phyloP scores from a whole-genome alignment of 176 grass and related monocot genomes.

The Eremochloa ophiuroides region DNA sequence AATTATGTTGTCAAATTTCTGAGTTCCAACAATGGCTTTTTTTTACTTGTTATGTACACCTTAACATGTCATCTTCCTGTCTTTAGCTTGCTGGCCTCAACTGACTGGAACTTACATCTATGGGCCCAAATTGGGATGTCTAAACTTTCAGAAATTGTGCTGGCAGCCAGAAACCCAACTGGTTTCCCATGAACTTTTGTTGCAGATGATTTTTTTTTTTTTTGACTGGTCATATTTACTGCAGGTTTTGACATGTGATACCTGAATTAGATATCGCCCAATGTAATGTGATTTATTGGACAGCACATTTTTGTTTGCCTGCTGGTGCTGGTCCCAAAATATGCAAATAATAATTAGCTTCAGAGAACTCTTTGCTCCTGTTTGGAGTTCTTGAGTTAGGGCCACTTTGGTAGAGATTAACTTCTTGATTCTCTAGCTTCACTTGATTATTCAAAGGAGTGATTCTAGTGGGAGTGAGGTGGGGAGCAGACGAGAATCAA shows the following conservation, averaged over 20 bases:
- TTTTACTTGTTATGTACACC: not conserved
- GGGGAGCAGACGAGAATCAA: too few species aligned
- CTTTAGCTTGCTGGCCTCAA: not conserved
- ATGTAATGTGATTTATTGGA: not conserved
- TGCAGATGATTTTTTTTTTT: not conserved
- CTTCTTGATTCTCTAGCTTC: too few species aligned
- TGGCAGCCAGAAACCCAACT: not conserved
- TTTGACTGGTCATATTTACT: not conserved
- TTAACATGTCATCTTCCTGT: not conserved
- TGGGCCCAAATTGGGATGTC: not conserved
- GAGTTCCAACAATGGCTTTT: not conserved
- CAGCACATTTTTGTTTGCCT: not conserved
- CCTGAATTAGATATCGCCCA: not conserved
- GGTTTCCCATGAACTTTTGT: not conserved
- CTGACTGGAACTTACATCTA: not conserved
- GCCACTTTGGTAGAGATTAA: too few species aligned
- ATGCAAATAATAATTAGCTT: not conserved
- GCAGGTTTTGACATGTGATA: not conserved
- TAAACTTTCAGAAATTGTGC: not conserved
- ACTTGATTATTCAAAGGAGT: too few species aligned
- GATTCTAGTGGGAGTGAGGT: too few species aligned
- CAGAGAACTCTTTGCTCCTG: not conserved
- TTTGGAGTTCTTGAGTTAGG: not conserved
- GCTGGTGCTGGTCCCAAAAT: not conserved
- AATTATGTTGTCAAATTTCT: not conserved